Base-by-base conservation (phyloP, 108 stramenopile genomes). In the Conticribra weissflogii region DNA sequence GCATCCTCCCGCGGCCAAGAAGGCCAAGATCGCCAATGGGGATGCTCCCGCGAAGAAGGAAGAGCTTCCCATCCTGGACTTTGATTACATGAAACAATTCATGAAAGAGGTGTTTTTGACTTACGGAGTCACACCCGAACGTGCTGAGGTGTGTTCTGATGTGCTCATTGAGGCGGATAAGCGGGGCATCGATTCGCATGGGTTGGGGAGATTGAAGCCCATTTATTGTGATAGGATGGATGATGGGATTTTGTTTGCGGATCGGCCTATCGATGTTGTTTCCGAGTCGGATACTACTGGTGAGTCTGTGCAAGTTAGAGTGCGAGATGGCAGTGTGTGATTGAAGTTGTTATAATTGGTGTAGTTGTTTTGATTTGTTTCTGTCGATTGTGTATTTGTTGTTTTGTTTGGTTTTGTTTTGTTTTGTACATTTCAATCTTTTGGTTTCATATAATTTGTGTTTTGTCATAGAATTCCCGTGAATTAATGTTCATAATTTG, bases 171-270 rank as follows among this genome's bases (percentile, higher is more conserved):
- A 85, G 53, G 66, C 81, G 15, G 88, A 88, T 57, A 79, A 82
- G 54, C 74, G 88, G 21, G 88, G 88, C 25, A 88, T 88, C 47
- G 85, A 88, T 55, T 80, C 78, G 7, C 88, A 88, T 64, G 88
- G 88, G 22, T 60, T 88, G 2, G 88, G 85, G 0, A 30, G 88
- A 17, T 65, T 88, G 16, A 85, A 88, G 71, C 83, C 85, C 16
- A 88, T 88, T 53, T 88, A 88, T 57, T 88, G 84, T 59, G 88
- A 88, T 71, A 68, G 85, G 17, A 82, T 88, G 60, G 88, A 86
- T 59, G 48, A 73, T 24, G 83, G 83, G 7, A 86, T 86, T 36
- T 63, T 88, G 56, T 69, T 53, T 53, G 81, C 88, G 2, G 59
- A 83, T 44, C 63, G 71, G 47, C 81, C 83, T 15, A 86, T 88